A percentile compares a stretch with the other conserved stretches of the same genome.
These are phyloP conservation scores for Chlamydomonas schloesseri DNA, from an alignment of 139 green algal species.

Conservation along the genomic window DNA sequence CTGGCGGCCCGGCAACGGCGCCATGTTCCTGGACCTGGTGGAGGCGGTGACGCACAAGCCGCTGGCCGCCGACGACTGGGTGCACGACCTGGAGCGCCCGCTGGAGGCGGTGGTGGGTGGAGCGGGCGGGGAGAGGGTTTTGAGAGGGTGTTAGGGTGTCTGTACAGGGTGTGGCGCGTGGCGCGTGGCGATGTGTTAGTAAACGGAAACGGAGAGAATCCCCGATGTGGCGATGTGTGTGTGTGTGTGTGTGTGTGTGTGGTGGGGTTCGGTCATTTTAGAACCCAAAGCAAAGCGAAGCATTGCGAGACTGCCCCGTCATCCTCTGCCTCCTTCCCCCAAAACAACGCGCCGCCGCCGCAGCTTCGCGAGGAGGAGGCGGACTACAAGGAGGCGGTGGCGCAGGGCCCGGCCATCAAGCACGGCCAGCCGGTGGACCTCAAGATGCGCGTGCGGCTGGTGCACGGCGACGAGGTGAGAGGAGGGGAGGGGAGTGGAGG, in stretches of 20 bases:
- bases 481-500: slow-evolving; percentile 33
- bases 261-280: too few species aligned
- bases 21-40: slow-evolving; percentile 79
- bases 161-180: too few species aligned
- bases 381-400: slow-evolving; percentile 72
- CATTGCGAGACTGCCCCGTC: too few species aligned
- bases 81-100: slow-evolving; percentile 57
- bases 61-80: slow-evolving; percentile 67
- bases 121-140: too few species aligned
- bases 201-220: too few species aligned
- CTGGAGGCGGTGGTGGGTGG: slow-evolving; percentile 52
- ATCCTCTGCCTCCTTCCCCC: too few species aligned
- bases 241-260: too few species aligned
- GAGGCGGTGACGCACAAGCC: slow-evolving; percentile 61
- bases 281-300: too few species aligned
- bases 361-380: slow-evolving; percentile 66
- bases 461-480: slow-evolving; percentile 84
- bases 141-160: too few species aligned
- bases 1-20: slow-evolving; percentile 74
- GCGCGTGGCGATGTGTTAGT: too few species aligned
- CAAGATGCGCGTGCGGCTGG: slow-evolving; percentile 82
- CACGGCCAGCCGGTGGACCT: slow-evolving; percentile 72
- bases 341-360: too few species aligned
- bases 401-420: slow-evolving; percentile 52
- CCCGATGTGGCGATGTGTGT: too few species aligned